Base-by-base conservation (phyloP, 176 grass and related monocot genomes). In the Oryza officinalis region DNA sequence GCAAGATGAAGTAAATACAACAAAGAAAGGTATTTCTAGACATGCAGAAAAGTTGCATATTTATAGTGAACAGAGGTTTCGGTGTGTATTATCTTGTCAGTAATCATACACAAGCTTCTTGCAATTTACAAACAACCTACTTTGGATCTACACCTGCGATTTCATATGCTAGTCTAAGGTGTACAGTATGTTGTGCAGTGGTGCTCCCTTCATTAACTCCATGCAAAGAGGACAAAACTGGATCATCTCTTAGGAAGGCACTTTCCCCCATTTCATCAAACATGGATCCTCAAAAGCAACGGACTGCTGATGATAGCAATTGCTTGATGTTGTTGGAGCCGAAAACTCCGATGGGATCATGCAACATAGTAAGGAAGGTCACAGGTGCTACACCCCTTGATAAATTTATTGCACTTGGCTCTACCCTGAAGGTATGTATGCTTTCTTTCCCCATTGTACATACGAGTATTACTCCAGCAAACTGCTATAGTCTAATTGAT, bases 211-310 rank as follows among this genome's bases (percentile, higher is more conserved):
- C 33, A 57, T 81, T 80, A 69, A 83, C 66, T 67, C 88, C 81
- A 45, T 86, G 69, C 75, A 63, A 89, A 67, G 88, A 90, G 75
- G 87, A 92, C 45, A 92, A 91, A 18, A 50, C 49, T 70, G 90
- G 75, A 89, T 84, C 87, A 37, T 84, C 87, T 80, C 28, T 70
- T n/a, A 87, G 96, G 82, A 99, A 90, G 87, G 91, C 76, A 46
- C 88, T 94, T 44, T 96, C 87, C 3, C 93, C 96, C 17, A 89
- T 99, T 85, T 87, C 96, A 44, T 86, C 93, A 70, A 94, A 96
- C 63, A 57, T 54, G 40, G 71, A 69, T 63, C 20, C 69, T 72
- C 40, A 64, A 38, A 84, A 45, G 8, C 71, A 83, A 9, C 71
- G 80, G 26, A 64, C 72, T 80, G 50, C 65, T 27, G 80, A 88